Conservation (phyloP, 2,329 filamentous ascomycete genomes). For the Celoporthe dispersa region DNA sequence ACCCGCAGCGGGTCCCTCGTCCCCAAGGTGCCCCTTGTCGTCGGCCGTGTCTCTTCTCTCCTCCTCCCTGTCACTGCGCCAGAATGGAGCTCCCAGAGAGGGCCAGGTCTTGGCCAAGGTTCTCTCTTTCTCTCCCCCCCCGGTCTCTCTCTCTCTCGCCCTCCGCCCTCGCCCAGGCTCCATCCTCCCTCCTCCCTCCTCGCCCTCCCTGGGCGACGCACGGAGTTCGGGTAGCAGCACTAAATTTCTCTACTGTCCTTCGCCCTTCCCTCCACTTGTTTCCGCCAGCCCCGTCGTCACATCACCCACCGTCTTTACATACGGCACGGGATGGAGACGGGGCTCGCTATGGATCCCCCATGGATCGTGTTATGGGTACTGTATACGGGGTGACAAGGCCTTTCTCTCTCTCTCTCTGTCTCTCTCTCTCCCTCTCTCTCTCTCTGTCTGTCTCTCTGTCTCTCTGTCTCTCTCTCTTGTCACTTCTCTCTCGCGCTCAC, state of each 20-base stretch:
- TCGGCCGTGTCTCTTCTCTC: background rate
- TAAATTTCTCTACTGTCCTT: background rate
- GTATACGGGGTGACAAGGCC: conserved; percentile 3
- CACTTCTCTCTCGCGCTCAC: background rate
- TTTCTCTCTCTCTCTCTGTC: background rate
- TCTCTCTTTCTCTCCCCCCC: background rate
- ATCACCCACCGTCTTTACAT: conserved; percentile 3
- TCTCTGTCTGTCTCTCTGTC: too few relatives aligned
- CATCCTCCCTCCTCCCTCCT: conserved; percentile 14
- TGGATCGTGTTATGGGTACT: background rate
- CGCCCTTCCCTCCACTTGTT: conserved; percentile 4
- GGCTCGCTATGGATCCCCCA: background rate
- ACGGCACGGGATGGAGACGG: conserved; percentile 7
- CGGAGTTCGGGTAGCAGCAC: conserved; percentile 20
- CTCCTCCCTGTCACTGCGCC: conserved; percentile 1
- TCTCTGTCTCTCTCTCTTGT: background rate
- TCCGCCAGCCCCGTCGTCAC: conserved; percentile 3
- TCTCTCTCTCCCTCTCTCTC: too few relatives aligned
- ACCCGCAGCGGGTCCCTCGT: conserved; percentile 25
- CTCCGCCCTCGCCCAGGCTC: background rate
- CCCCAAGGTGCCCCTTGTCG: conserved; percentile 22
- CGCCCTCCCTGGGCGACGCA: background rate
- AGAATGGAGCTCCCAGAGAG: conserved; percentile 4
- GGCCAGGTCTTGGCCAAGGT: background rate
- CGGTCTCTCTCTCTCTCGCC: too few relatives aligned